These are phyloP conservation scores for Globisporangium paroecandrum DNA, from an alignment of 352 stramenopile species.

Conservation along the genomic window DNA sequence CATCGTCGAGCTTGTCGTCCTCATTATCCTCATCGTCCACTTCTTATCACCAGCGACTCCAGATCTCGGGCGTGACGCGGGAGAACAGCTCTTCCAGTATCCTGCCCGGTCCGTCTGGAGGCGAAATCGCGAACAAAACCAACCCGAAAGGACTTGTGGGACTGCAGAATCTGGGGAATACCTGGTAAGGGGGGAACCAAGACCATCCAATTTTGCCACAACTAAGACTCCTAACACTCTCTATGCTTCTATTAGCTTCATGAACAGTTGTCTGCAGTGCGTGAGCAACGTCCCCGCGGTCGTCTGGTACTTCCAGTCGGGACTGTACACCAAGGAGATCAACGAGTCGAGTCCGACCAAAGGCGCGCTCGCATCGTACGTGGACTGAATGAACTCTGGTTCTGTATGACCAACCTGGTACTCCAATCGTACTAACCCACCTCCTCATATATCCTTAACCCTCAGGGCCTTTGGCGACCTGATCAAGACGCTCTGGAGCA, in stretches of 20 bases:
- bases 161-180: slow-evolving; percentile 80
- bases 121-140: slow-evolving; percentile 23
- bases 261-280: slow-evolving; percentile 88
- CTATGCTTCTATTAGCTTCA: slow-evolving; percentile 42
- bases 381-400: neutral
- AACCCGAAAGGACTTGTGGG: slow-evolving; percentile 47
- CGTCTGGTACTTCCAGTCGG: slow-evolving; percentile 55
- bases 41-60: slow-evolving; percentile 16
- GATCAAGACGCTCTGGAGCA: slow-evolving; percentile 63
- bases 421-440: neutral
- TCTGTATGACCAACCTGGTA: neutral
- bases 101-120: slow-evolving; percentile 8
- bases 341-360: slow-evolving; percentile 60
- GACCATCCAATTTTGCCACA: neutral
- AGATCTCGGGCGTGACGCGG: slow-evolving; percentile 8
- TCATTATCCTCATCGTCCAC: neutral
- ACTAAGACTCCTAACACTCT: neutral
- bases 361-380: slow-evolving; percentile 44
- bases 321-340: slow-evolving; percentile 40
- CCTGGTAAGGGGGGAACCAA: slow-evolving; percentile 34
- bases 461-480: slow-evolving; percentile 65
- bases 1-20: neutral
- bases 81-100: slow-evolving; percentile 11
- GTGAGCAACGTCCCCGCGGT: slow-evolving; percentile 61
- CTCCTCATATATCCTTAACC: neutral